phyloP scores from a whole-genome alignment of 116 monocot genomes.

The Dioscorea cayenensis region DNA sequence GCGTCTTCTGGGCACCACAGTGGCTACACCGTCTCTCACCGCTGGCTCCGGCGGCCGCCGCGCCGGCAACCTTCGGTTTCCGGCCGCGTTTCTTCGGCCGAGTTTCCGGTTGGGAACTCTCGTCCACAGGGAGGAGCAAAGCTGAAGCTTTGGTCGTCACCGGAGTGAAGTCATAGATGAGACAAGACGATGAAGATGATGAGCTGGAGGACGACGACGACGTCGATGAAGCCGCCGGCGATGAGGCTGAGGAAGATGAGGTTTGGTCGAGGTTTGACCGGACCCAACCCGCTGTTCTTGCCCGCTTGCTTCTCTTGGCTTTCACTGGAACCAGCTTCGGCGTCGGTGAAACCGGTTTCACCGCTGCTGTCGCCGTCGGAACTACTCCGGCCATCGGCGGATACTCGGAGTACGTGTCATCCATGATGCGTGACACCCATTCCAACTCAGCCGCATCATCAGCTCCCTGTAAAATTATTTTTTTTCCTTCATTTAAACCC shows the following conservation, averaged over 20 bases:
- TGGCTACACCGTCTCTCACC: conserved; percentile 69
- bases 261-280: conserved; percentile 3
- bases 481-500: not conserved
- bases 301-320: conserved; percentile 40
- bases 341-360: not conserved
- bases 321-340: conserved; percentile 23
- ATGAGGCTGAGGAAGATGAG: conserved; percentile 3
- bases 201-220: conserved; percentile 14
- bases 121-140: conserved; percentile 6
- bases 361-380: not conserved
- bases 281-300: conserved; percentile 16
- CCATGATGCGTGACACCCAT: conserved; percentile 48
- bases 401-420: conserved; percentile 41
- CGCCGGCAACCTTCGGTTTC: conserved; percentile 23
- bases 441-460: conserved; percentile 49
- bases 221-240: conserved; percentile 4
- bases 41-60: not conserved
- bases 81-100: conserved; percentile 30
- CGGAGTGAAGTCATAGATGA: conserved; percentile 4
- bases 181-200: conserved; percentile 7
- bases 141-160: not conserved
- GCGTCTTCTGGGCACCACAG: conserved; percentile 91
- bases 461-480: conserved; percentile 7
- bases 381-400: not conserved
- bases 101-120: not conserved